Evolutionary conservation across 257 asterid species (phyloP), one percentile per base, ranked within the genome.

Genomic region (Scutellaria baicalensis): DNA sequence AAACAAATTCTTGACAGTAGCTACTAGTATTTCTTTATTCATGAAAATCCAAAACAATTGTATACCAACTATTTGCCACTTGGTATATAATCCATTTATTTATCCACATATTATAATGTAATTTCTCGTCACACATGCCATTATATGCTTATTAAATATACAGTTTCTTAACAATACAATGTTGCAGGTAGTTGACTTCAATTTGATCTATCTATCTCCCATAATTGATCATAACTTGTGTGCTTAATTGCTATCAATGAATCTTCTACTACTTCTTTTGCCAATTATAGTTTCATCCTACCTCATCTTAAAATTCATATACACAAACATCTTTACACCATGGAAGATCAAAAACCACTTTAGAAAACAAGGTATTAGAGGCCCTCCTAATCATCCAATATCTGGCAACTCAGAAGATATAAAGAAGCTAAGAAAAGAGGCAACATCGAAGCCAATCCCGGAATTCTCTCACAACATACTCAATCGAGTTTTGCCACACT

Each of bases 401-500:
- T 66, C 60, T 64, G 81, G 84, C 6, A 83, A 83, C 79, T 33
- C 80, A 18, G 82, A 68, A 63, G 79, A 54, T 44, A 55, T 55
- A 14, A 23, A 55, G 61, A 55, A 14, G n/a, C 68, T 83, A 79
- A 79, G 70, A 38, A 80, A 78, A 52, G 71, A 58, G 65, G 88
- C 84, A 17, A 78, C 77, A 55, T 68, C 83, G 18, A 79, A 13
- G 42, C 79, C 81, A 1, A 64, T 56, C 18, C 69, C 74, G 12
- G 61, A 6, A 17, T 18, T 78, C 49, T 67, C 42, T 6, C 84
- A 84, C 40, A 79, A 74, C 18, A 67, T 84, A 56, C 67, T 77
- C 18, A 77, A 73, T 6, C 71, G 78, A 27, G 89, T 77, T 51
- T 59, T 66, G 55, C 84, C 89, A 6, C 84, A 84, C 45, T 81